Percentiles rank a stretch among this genome's conserved stretches.
phyloP scores from a whole-genome alignment of 140 eudicot species.

The Stevia rebaudiana region DNA sequence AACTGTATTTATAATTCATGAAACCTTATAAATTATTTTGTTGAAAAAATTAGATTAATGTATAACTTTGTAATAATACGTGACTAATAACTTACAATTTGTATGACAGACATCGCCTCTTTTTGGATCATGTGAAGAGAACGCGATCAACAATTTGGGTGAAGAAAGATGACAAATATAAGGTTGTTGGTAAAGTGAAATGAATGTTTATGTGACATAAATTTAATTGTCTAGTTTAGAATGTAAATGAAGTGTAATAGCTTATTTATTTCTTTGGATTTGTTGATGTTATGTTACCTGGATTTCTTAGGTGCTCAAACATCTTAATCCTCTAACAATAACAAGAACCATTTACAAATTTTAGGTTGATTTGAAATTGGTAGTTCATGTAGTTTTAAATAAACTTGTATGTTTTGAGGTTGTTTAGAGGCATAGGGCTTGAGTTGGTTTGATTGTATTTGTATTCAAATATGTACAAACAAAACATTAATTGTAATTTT shows the following conservation, averaged over 20 bases:
- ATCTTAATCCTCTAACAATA: not conserved
- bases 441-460: not conserved
- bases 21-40: not conserved
- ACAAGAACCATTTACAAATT: not conserved
- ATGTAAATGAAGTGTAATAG: constrained; percentile 17
- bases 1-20: not conserved
- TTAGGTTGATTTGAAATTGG: not conserved
- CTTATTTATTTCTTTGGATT: constrained; percentile 14
- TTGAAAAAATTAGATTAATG: not conserved
- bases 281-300: constrained; percentile 5
- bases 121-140: constrained; percentile 55
- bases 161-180: constrained; percentile 41
- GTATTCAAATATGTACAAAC: not conserved
- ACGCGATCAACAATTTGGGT: constrained; percentile 69
- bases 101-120: constrained; percentile 64
- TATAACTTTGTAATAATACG: not conserved
- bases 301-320: not conserved
- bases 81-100: not conserved
- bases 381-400: not conserved
- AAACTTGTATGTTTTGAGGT: not conserved
- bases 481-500: not conserved
- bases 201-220: constrained; percentile 1
- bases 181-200: constrained; percentile 37
- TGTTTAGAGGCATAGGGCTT: not conserved
- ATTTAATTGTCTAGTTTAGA: constrained; percentile 22